Evolutionary conservation across 139 green algal genomes (phyloP), one percentile per base, ranked within the genome.

Genomic region (Ettlia oleoabundans): DNA sequence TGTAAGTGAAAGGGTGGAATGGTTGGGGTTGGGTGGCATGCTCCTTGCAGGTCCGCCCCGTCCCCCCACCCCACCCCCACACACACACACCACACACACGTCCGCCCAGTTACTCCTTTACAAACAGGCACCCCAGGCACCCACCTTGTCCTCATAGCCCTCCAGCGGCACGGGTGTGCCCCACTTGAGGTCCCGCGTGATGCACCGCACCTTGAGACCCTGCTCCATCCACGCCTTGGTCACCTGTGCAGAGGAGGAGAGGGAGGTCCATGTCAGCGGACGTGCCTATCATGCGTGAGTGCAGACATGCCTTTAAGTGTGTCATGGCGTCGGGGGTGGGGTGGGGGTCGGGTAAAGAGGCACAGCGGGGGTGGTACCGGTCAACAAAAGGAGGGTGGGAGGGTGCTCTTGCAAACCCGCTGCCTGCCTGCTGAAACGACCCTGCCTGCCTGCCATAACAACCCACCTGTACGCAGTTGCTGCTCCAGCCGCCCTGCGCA

Each of bases 141-240:
- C 28, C 66, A 88, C 92, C 91, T 98, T 98, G 85, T 98, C 90
- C 78, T 94, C 81, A 82, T 91, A 98, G 38, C 95, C 96, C 13
- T 93, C 82, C 63, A 93, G 85, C 0, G 96, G 96, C 41, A 99
- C 96, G 0, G 93, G 94, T 0, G 95, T 97, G 82, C 95, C 96
- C 96, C 96, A 98, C 87, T 96, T 97, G 35, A 99, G 90, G 91
- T 99, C 96, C 15, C 96, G 89, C 1, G 96, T 99, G 90, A 99
- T 99, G 91, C 95, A 98, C 22, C 96, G 90, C 51, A 81, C 75
- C 86, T 98, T 98, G 37, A 99, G 91, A 0, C 96, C 96, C 76
- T 98, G 93, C 30, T 92, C 87, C 88, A 99, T 98, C 96, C 96
- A 99, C 15, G 96, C 93, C 35, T 91, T 91, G 2, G 96, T 99